These are phyloP conservation scores for Talaromyces liani DNA, from an alignment of 495 filamentous ascomycete species.

Conservation along the genomic window DNA sequence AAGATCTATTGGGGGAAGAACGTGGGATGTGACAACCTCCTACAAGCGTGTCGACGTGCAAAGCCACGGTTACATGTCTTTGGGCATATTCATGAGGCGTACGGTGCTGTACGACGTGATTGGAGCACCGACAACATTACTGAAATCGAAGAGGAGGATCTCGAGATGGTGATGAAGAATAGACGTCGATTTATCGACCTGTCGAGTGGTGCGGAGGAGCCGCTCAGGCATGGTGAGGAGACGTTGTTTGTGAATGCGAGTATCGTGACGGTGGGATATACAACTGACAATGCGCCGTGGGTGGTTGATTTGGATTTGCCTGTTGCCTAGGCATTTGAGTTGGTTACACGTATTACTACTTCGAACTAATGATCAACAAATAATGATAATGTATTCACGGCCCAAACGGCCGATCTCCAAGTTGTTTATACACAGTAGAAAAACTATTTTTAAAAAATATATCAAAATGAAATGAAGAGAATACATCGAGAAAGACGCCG, in stretches of 20 bases:
- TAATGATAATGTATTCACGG: background rate
- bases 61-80: slow-evolving; percentile 50
- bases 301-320: slow-evolving; percentile 57
- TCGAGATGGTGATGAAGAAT: slow-evolving; percentile 32
- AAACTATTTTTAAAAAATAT: slow-evolving; percentile 2
- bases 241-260: slow-evolving; percentile 72
- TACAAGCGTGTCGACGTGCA: slow-evolving; percentile 32
- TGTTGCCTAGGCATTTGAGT: background rate
- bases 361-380: background rate
- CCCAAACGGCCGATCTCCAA: background rate
- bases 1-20: slow-evolving; percentile 16
- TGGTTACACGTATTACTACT: background rate
- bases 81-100: slow-evolving; percentile 62
- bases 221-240: slow-evolving; percentile 42
- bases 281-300: slow-evolving; percentile 50
- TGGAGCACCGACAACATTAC: slow-evolving; percentile 35
- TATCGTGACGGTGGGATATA: slow-evolving; percentile 45
- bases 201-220: slow-evolving; percentile 18
- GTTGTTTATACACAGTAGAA: background rate
- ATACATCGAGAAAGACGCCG: background rate
- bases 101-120: slow-evolving; percentile 54
- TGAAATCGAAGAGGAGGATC: slow-evolving; percentile 24
- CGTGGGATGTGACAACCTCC: slow-evolving; percentile 43
- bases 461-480: slow-evolving; percentile 2
- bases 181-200: slow-evolving; percentile 39